These are phyloP conservation scores for Gossypium turneri DNA, from an alignment of 345 rosid genomes.

Conservation along the genomic window DNA sequence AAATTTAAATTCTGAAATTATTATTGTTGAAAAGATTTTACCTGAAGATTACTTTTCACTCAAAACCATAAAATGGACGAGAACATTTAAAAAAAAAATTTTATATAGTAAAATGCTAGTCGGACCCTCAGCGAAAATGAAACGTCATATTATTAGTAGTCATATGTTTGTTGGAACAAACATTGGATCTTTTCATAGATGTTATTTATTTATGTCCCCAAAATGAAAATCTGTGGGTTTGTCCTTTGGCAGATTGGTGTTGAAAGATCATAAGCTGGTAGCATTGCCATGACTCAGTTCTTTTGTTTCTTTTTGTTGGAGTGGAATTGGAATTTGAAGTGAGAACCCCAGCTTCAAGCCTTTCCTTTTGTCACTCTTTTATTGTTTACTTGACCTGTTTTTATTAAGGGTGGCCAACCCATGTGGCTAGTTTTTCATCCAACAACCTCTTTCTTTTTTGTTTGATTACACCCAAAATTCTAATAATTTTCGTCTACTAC, in stretches of 20 bases:
- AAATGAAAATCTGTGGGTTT: background rate
- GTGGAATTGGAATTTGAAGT: background rate
- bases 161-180: background rate
- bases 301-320: background rate
- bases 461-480: no score
- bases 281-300: background rate
- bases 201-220: background rate
- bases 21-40: no score
- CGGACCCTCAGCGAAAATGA: background rate
- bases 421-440: slow-evolving; percentile 14
- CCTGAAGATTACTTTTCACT: no score
- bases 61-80: no score
- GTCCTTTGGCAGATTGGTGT: background rate
- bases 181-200: background rate
- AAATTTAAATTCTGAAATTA: no score
- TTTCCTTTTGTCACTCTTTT: slow-evolving; percentile 11
- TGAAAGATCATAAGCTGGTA: background rate
- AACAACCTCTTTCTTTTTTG: background rate
- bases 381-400: background rate
- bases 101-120: no score
- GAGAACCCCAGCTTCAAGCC: background rate
- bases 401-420: slow-evolving; percentile 8
- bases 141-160: background rate
- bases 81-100: no score
- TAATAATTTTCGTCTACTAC: no score